Conservation (phyloP, 495 filamentous ascomycete genomes). For the Penicillium pancosmium region DNA sequence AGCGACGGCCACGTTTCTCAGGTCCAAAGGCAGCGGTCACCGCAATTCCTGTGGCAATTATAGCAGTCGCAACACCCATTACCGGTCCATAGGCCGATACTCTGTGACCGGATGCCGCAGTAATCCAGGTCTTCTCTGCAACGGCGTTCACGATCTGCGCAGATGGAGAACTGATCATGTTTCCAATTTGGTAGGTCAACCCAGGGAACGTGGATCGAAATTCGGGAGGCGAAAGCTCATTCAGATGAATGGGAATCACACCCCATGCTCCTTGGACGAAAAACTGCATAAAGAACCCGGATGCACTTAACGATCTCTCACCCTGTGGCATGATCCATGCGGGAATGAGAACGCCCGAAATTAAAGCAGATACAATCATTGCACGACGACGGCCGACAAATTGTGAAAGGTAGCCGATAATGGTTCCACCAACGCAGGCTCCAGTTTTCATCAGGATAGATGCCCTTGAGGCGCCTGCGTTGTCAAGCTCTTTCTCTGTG, state of each 20-base stretch:
- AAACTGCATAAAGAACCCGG: constrained; percentile 78
- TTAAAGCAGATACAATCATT: constrained; percentile 61
- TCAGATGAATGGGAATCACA: constrained; percentile 77
- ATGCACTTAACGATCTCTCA: constrained; percentile 60
- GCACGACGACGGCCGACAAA: constrained; percentile 69
- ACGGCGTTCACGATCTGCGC: constrained; percentile 73
- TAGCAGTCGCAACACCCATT: constrained; percentile 71
- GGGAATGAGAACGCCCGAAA: constrained; percentile 63
- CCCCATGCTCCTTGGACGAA: constrained; percentile 80
- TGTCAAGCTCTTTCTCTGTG: constrained; percentile 64
- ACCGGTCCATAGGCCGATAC: constrained; percentile 69
- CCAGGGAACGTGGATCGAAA: constrained; percentile 63
- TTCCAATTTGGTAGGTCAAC: constrained; percentile 71
- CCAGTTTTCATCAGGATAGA: constrained; percentile 74
- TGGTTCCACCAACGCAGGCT: constrained; percentile 72
- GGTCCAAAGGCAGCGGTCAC: constrained; percentile 55
- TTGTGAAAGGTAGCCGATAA: constrained; percentile 71
- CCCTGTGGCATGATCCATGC: constrained; percentile 69
- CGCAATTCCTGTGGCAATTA: constrained; percentile 66
- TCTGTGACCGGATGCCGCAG: constrained; percentile 42
- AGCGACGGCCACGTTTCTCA: constrained; percentile 68
- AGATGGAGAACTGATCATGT: constrained; percentile 73
- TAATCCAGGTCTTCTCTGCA: constrained; percentile 57
- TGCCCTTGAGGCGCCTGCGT: constrained; percentile 62
- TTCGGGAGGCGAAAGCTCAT: constrained; percentile 73